Evolutionary conservation across 2,329 filamentous ascomycete species (phyloP), one percentile per base, ranked within the genome.

Genomic region (Aspergillus spinulosporus): DNA sequence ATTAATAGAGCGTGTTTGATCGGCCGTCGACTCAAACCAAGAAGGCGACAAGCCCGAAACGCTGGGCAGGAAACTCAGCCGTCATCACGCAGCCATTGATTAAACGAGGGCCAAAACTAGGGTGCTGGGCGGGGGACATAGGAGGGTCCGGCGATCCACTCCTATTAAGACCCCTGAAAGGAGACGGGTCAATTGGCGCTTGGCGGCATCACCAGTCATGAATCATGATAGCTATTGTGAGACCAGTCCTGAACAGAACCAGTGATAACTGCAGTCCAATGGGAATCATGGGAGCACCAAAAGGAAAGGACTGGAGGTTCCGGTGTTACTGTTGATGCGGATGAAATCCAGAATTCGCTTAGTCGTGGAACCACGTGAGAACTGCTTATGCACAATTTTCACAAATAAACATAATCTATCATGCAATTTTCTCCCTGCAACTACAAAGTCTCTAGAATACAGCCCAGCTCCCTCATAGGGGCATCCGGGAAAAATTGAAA

Each of bases 381-480:
- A 21, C 21, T 6, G 21, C n/a, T 5, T 8, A 5, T 45, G 42
- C 42, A 45, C 42, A 42, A 42, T 7, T 42, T 15, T 15, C 14
- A 42, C 9, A 21, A 15, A 39, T 39, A 37, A 39, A 39, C 34
- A 37, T 36, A 50, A 45, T 47, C 43, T 52, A 52, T 52, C 50
- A 52, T 52, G 42, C 37, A 44, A 54, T 54, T 54, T 53, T 57
- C 49, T 44, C 49, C 55, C 55, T 53, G 49, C 44, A 44, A 52
- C 48, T 50, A 52, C 56, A 37, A 54, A 28, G 21, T 39, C 54
- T 57, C 53, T 58, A 58, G 37, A 60, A 60, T 60, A 60, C 58
- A 60, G 36, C 46, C 58, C 58, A 15, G 9, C 21, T 47, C 15
- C 32, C 46, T 49, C 50, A 36, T 42, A 56, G 43, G 45, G 40